phyloP scores from a whole-genome alignment of 202 grass and related monocot species.

The Brachypodium distachyon region DNA sequence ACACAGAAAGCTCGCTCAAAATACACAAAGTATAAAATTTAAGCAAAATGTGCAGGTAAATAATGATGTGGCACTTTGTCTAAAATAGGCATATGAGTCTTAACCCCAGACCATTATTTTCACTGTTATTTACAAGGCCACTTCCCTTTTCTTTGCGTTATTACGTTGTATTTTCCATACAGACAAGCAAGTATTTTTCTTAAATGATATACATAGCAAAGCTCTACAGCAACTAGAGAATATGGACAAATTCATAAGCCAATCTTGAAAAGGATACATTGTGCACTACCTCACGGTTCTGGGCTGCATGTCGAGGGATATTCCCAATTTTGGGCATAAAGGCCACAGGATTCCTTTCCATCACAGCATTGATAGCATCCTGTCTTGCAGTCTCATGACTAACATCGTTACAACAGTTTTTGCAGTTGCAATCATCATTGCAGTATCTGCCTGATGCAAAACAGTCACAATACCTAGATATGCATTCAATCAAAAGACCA shows the following conservation, averaged over 20 bases:
- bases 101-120: background rate
- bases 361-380: constrained; percentile 47
- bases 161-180: background rate
- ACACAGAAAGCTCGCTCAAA: background rate
- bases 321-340: constrained; percentile 58
- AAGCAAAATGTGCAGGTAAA: background rate
- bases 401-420: constrained; percentile 57
- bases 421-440: constrained; percentile 59
- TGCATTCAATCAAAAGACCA: background rate
- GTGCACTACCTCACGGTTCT: background rate
- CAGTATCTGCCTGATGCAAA: constrained; percentile 61
- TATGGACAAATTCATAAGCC: background rate
- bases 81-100: background rate
- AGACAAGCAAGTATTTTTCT: background rate
- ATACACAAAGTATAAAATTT: background rate
- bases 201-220: background rate
- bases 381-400: constrained; percentile 45
- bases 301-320: constrained; percentile 19
- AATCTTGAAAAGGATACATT: background rate
- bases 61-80: background rate
- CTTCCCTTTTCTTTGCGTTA: background rate
- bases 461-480: constrained; percentile 60
- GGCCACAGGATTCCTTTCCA: constrained; percentile 46
- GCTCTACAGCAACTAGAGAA: background rate
- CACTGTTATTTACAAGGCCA: background rate